Percentiles rank a stretch among this genome's conserved stretches.
phyloP scores from a whole-genome alignment of 2,329 filamentous ascomycete genomes.

The Hortaea werneckii region DNA sequence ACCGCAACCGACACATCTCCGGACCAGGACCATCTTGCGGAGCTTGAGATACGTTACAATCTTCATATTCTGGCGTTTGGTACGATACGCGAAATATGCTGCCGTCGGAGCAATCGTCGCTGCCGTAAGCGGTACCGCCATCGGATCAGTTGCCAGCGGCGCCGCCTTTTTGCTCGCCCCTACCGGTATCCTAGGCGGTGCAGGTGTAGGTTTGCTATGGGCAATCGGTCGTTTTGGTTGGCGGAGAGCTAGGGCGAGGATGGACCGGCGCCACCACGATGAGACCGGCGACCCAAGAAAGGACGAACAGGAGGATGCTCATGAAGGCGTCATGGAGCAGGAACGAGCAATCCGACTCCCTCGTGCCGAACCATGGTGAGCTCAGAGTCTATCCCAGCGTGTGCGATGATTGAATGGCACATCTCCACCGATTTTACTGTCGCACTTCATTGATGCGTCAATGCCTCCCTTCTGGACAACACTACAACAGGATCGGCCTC shows the following conservation, averaged over 20 bases:
- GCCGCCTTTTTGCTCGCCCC: conserved; percentile 34
- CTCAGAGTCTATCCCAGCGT: too few relatives aligned
- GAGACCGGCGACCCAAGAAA: conserved; percentile 13
- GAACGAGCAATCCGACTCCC: conserved; percentile 1
- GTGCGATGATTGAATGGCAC: too few relatives aligned
- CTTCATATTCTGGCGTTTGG: conserved; percentile 34
- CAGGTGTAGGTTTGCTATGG: conserved; percentile 29
- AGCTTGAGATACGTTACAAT: conserved; percentile 28
- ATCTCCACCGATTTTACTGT: too few relatives aligned
- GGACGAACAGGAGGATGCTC: conserved; percentile 16
- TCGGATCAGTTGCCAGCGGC: conserved; percentile 28
- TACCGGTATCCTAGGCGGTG: conserved; percentile 30
- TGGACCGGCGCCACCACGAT: conserved; percentile 15
- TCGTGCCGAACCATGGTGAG: conserved; percentile 12
- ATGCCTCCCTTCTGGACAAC: background rate
- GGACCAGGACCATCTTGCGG: conserved; percentile 31
- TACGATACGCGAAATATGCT: conserved; percentile 35
- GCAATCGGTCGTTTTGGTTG: conserved; percentile 29
- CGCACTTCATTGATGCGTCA: too few relatives aligned
- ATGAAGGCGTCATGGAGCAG: conserved; percentile 6
- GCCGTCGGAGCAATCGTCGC: conserved; percentile 31
- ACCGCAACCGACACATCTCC: conserved; percentile 24
- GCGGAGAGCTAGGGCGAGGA: conserved; percentile 23
- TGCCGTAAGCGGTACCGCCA: conserved; percentile 27
- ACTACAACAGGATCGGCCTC: background rate